These are phyloP conservation scores for Eimeria praecox DNA, from an alignment of 169 alveolate species.

Conservation along the genomic window DNA sequence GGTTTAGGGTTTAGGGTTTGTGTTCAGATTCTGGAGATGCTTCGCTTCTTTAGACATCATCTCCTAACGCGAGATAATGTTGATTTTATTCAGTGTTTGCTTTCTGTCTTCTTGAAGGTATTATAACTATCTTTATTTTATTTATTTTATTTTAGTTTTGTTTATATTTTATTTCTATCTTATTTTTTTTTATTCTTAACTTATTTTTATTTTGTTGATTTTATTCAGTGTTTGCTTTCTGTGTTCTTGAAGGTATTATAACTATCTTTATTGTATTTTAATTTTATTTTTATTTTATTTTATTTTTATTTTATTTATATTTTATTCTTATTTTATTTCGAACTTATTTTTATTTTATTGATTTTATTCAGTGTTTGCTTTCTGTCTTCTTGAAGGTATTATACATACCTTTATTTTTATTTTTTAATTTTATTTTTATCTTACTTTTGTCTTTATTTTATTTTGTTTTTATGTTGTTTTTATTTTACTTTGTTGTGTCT, in stretches of 20 bases:
- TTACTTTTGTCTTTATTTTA: neutral
- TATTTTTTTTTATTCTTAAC: too few relatives aligned
- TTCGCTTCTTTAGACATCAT: neutral
- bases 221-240: neutral
- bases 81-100: neutral
- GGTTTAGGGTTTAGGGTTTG: conserved; percentile 40
- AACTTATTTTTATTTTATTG: too few relatives aligned
- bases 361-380: too few relatives aligned
- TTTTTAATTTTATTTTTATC: neutral
- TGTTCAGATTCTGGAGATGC: neutral
- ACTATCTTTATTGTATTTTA: neutral
- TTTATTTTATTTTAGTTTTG: too few relatives aligned
- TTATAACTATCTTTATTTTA: neutral
- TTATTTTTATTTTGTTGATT: too few relatives aligned
- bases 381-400: too few relatives aligned
- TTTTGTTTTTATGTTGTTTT: neutral
- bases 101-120: neutral
- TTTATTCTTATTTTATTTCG: too few relatives aligned
- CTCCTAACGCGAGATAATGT: neutral
- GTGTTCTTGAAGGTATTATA: neutral
- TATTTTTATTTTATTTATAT: neutral
- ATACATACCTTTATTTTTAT: neutral
- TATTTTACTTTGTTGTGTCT: neutral
- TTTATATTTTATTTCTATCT: too few relatives aligned
- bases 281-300: too few relatives aligned